Percentiles rank a stretch among this genome's conserved stretches.
Conservation (phyloP, 768 basidiomycete genomes). For the Rhizopogon vesiculosus region DNA sequence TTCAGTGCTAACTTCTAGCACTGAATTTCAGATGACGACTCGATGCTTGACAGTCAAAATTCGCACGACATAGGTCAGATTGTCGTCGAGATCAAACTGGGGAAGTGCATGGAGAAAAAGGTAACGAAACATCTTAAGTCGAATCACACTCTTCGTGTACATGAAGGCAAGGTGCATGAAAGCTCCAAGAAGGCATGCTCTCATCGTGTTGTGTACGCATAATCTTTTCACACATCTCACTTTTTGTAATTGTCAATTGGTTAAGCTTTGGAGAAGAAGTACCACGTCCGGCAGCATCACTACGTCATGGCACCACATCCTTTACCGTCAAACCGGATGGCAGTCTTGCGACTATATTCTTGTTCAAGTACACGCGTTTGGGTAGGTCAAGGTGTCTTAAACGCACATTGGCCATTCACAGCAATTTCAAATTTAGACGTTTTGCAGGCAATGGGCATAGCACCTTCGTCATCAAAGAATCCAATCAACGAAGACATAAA, state of each 20-base stretch:
- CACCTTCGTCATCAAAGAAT: neutral
- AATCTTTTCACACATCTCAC: neutral
- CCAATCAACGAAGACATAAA: neutral
- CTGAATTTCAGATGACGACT: slow-evolving; percentile 16
- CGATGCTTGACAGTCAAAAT: slow-evolving; percentile 4
- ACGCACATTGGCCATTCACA: neutral
- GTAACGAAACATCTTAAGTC: accelerated
- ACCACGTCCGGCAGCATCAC: neutral
- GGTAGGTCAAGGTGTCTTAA: slow-evolving; percentile 3
- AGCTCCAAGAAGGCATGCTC: slow-evolving; percentile 15
- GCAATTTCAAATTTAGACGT: slow-evolving; percentile 5
- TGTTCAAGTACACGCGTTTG: slow-evolving; percentile 17
- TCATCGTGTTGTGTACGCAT: slow-evolving; percentile 14
- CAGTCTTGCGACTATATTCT: slow-evolving; percentile 8
- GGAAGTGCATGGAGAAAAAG: neutral
- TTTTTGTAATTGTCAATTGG: neutral
- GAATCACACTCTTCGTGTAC: no score
- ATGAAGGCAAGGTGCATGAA: slow-evolving; percentile 13
- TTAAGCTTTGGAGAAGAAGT: slow-evolving; percentile 9
- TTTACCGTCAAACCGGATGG: neutral
- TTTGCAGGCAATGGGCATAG: slow-evolving; percentile 17
- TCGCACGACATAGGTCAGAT: slow-evolving; percentile 14
- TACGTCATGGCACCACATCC: accelerated
- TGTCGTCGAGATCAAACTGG: slow-evolving; percentile 1
- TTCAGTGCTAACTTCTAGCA: neutral